These are phyloP conservation scores for Backusella tuberculispora DNA, from an alignment of 192 early-diverging fungal species.

Conservation along the genomic window DNA sequence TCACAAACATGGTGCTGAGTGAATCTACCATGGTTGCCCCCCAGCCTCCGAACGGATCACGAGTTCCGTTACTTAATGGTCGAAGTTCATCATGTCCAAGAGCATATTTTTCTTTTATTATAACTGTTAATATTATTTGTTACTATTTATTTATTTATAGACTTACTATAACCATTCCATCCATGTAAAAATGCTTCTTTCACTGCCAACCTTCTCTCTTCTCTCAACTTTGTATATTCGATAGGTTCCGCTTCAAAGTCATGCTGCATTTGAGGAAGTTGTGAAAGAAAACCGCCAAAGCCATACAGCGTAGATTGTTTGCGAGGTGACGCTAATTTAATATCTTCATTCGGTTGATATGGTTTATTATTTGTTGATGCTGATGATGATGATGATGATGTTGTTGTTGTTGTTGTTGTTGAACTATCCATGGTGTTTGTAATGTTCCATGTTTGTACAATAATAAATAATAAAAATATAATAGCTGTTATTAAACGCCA, in stretches of 20 bases:
- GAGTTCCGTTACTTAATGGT: constrained; percentile 40
- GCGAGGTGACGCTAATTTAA: neutral
- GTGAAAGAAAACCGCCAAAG: constrained; percentile 6
- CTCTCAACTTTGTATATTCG: constrained; percentile 14
- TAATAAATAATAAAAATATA: neutral
- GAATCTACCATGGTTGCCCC: constrained; percentile 83
- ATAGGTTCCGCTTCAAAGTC: constrained; percentile 29
- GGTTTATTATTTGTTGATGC: neutral
- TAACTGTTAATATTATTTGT: neutral
- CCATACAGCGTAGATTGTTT: constrained; percentile 11
- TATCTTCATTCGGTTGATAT: neutral
- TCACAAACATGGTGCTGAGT: constrained; percentile 83
- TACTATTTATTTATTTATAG: neutral
- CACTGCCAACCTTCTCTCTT: constrained; percentile 47
- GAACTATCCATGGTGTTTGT: neutral
- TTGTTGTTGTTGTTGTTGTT: neutral
- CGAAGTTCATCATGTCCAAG: constrained; percentile 75
- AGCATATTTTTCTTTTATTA: constrained; percentile 55
- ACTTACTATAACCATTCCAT: constrained; percentile 77
- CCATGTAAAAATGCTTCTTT: constrained; percentile 67
- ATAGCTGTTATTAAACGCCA: constrained; percentile 9
- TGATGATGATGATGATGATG: neutral
- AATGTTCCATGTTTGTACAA: constrained; percentile 11
- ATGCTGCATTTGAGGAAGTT: constrained; percentile 26
- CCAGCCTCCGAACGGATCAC: constrained; percentile 54